These are phyloP conservation scores for Penicillium longicatenatum DNA, from an alignment of 495 filamentous ascomycete species.

Conservation along the genomic window DNA sequence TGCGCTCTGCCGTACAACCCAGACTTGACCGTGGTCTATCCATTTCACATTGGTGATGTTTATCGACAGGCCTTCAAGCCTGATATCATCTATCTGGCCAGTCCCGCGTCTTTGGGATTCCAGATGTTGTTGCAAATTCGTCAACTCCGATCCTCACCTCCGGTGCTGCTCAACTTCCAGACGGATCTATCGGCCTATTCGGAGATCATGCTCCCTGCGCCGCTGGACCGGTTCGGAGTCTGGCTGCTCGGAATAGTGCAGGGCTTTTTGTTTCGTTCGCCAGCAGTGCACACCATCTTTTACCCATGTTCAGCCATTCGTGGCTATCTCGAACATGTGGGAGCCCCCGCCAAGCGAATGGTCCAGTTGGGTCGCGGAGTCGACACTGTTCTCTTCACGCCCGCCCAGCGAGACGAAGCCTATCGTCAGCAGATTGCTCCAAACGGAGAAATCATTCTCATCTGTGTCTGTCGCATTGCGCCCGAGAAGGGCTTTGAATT, in stretches of 20 bases:
- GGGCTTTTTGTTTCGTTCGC: slow-evolving; percentile 59
- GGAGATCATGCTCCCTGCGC: slow-evolving; percentile 59
- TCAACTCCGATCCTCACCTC: slow-evolving; percentile 52
- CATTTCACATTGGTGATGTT: slow-evolving; percentile 57
- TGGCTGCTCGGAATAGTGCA: slow-evolving; percentile 56
- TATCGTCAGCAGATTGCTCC: slow-evolving; percentile 54
- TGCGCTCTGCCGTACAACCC: slow-evolving; percentile 67
- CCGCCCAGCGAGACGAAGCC: slow-evolving; percentile 44
- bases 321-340: slow-evolving; percentile 53
- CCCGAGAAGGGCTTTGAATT: slow-evolving; percentile 69
- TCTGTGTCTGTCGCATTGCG: slow-evolving; percentile 60
- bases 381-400: slow-evolving; percentile 57
- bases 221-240: slow-evolving; percentile 56
- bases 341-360: slow-evolving; percentile 51
- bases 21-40: slow-evolving; percentile 62
- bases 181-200: slow-evolving; percentile 66
- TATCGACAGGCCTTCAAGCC: slow-evolving; percentile 56
- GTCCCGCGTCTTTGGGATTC: slow-evolving; percentile 64
- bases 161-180: slow-evolving; percentile 63
- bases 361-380: slow-evolving; percentile 61
- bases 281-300: slow-evolving; percentile 60
- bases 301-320: slow-evolving; percentile 60
- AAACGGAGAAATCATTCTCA: slow-evolving; percentile 59
- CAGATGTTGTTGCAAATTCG: slow-evolving; percentile 62
- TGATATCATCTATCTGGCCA: slow-evolving; percentile 63